phyloP scores from a whole-genome alignment of 257 asterid genomes.

The Fraxinus anomala region DNA sequence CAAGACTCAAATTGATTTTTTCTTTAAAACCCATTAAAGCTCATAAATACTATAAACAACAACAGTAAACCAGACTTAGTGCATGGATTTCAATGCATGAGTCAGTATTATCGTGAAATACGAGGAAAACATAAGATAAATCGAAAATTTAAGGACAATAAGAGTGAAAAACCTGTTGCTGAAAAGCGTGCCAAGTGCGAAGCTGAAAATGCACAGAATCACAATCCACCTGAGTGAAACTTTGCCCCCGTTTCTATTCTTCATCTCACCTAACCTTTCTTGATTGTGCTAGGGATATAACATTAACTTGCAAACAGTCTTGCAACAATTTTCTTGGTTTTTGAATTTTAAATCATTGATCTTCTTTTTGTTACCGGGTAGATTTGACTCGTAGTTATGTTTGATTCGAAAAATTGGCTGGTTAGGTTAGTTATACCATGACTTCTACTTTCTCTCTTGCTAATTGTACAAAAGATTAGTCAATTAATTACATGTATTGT shows the following conservation, averaged over 20 bases:
- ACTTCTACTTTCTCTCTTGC: background rate
- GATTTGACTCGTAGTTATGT: background rate
- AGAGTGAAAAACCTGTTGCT: slow-evolving; percentile 47
- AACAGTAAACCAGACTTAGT: background rate
- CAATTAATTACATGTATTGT: background rate
- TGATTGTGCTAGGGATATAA: slow-evolving; percentile 10
- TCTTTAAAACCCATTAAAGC: background rate
- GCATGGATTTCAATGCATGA: background rate
- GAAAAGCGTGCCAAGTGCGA: slow-evolving; percentile 60
- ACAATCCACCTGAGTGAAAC: slow-evolving; percentile 50
- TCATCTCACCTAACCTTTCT: slow-evolving; percentile 23
- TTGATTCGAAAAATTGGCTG: background rate
- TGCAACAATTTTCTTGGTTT: background rate
- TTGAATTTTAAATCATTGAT: background rate
- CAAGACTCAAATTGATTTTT: background rate
- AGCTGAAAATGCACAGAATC: slow-evolving; percentile 55
- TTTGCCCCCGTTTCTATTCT: slow-evolving; percentile 43
- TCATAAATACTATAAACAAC: background rate
- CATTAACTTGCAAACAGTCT: background rate
- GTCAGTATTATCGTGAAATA: background rate
- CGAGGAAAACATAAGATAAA: background rate
- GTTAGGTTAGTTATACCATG: background rate
- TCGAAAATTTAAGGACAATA: background rate
- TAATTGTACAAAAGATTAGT: background rate
- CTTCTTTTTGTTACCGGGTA: background rate